Evolutionary conservation across 257 asterid species (phyloP).

Genomic region (Henckelia pumila): DNA sequence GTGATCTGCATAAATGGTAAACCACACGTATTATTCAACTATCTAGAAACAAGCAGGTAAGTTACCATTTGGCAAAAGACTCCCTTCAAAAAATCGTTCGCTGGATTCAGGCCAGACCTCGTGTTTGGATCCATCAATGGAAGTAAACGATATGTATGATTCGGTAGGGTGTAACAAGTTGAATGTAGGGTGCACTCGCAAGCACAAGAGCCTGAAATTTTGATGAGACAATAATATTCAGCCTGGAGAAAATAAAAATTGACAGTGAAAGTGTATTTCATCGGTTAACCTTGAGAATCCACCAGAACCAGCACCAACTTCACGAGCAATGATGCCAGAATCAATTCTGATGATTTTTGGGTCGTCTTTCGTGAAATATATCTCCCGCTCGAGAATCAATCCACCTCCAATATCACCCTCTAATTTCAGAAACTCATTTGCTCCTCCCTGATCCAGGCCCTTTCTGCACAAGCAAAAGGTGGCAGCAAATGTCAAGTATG

Average conservation of each 20-base stretch:
- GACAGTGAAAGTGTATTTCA: constrained; percentile 3
- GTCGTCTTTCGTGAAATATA: constrained; percentile 54
- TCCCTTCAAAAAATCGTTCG: constrained; percentile 64
- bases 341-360: constrained; percentile 54
- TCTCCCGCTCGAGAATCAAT: constrained; percentile 43
- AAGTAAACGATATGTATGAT: constrained; percentile 65
- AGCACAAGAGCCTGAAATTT: constrained; percentile 75
- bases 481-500: constrained; percentile 16
- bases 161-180: constrained; percentile 73
- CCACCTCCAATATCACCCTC: constrained; percentile 51
- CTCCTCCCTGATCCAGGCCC: constrained; percentile 81
- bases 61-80: constrained; percentile 75
- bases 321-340: constrained; percentile 70
- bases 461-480: constrained; percentile 39
- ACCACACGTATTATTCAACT: background rate
- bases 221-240: no score
- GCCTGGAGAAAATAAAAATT: background rate
- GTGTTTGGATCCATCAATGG: constrained; percentile 65
- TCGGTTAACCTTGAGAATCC: constrained; percentile 80
- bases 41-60: constrained; percentile 2
- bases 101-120: constrained; percentile 78
- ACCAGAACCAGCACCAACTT: constrained; percentile 97
- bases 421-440: constrained; percentile 64
- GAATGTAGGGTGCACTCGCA: constrained; percentile 88
- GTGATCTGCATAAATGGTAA: background rate